phyloP scores from a whole-genome alignment of 2,329 filamentous ascomycete genomes.

The Nothomitra cinnamomea region DNA sequence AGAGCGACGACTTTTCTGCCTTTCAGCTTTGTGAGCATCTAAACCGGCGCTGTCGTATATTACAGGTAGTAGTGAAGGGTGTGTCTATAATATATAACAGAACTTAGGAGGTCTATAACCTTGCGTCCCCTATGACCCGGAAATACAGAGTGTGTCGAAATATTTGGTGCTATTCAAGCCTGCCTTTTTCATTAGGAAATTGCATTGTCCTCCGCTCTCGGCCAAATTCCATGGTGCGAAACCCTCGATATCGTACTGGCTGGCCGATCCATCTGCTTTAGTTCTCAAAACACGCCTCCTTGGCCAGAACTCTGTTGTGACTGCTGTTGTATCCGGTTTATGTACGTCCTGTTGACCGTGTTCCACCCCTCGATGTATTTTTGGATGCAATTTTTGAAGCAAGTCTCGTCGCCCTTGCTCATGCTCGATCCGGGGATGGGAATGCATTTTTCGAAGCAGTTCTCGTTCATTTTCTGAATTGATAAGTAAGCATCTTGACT shows the following conservation, averaged over 20 bases:
- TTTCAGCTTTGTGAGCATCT: too few species aligned
- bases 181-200: too few species aligned
- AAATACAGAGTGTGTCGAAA: too few species aligned
- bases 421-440: slow-evolving; percentile 50
- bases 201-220: too few species aligned
- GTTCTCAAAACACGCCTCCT: not conserved
- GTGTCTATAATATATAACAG: too few species aligned
- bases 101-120: too few species aligned
- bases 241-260: not conserved
- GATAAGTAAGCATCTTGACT: not conserved
- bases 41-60: too few species aligned
- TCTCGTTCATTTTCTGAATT: slow-evolving; percentile 57
- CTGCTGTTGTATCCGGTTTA: slow-evolving; percentile 25
- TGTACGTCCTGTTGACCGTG: slow-evolving; percentile 50
- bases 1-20: too few species aligned
- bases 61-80: too few species aligned
- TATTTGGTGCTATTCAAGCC: too few species aligned
- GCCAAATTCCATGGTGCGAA: too few species aligned
- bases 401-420: slow-evolving; percentile 49
- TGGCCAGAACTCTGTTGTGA: not conserved
- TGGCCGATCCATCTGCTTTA: not conserved
- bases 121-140: too few species aligned
- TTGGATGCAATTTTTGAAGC: slow-evolving; percentile 63
- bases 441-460: slow-evolving; percentile 66
- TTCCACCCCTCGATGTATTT: slow-evolving; percentile 77